Base-by-base conservation (phyloP, 192 early-diverging fungal genomes). In the Coemansia erecta region DNA sequence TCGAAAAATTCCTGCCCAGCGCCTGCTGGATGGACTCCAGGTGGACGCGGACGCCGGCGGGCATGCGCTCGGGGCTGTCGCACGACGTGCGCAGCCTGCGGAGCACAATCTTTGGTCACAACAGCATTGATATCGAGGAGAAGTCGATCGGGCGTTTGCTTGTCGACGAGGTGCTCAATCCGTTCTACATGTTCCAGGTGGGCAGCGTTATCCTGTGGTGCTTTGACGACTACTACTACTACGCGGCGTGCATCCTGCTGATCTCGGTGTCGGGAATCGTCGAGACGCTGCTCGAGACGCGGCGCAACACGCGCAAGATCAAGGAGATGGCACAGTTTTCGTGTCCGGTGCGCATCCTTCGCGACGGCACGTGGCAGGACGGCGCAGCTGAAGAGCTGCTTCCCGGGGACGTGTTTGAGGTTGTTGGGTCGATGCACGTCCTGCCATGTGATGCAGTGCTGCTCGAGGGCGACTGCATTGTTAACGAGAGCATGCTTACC, bases 401-500 rank as follows among this genome's bases (percentile, higher is more conserved):
- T 11, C 95, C 96, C 13, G 97, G 97, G 24, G 97, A 99, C 68
- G 81, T 99, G 22, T 89, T 97, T 68, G 92, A 97, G 68, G 72
- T 91, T 3, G 77, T 81, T n/a, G 48, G 85, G n/a, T 64, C 82
- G 35, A 72, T 89, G 59, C 58, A 73, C 21, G 80, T 83, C 2
- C 80, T 95, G 26, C 94, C 97, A 0, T 98, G 95, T 71, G 97
- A 99, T 63, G 92, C 92, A 3, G 78, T 98, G 24, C 82, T 99
- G 14, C 81, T 98, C 12, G 83, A 89, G 22, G 97, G 97, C 37
- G 92, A 94, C 66, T 97, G 95, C 63, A 98, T 99, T 58, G 87
- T 98, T 33, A 98, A 98, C 81, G 97, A 98, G 77, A 90, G 85
- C 66, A 96, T 98, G 94, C 82, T 99, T 13, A 99, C 97, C 0